Base-by-base conservation (phyloP, 495 filamentous ascomycete species). In the Trichoderma gamsii region DNA sequence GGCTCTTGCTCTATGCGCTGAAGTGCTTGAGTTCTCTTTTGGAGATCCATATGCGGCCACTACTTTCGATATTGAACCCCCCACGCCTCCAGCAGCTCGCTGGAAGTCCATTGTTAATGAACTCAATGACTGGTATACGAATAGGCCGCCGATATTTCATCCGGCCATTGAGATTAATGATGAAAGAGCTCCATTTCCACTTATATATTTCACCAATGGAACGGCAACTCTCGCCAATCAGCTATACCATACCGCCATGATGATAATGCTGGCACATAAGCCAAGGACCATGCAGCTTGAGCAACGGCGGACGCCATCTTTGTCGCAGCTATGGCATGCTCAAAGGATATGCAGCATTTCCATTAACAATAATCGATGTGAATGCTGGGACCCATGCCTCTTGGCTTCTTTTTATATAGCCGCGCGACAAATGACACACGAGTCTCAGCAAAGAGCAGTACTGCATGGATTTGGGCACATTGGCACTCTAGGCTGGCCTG, bases 211-310 rank as follows among this genome's bases (percentile, higher is more conserved):
- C 44, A 65, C 67, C 29, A 69, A 35, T 21, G 67, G 67, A 15
- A 61, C 59, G 12, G 44, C 52, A n/a, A 43, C 41, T 6, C 21
- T 69, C 18, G 67, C 49, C 2, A 69, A 69, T 63, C 41, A 65
- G 59, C 44, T 69, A 3, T 69, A 69, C 21, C 67, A 69, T 43
- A 69, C 67, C 5, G 59, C 67, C 29, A 69, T 69, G 67, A 71
- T 85, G 82, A 66, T 85, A 27, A 38, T 69, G 4, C 44, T 69
- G n/a, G 52, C 29, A 32, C 41, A 46, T 21, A 56, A 61, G 29
- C 67, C 67, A 38, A 56, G n/a, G n/a, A 69, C 67, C 3, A 3
- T 69, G 15, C 61, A 52, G 67, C 67, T 69, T 21, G 67, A 64
- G 6, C 32, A 21, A 18, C 35, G 41, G 8, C 49, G 49, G 18